These are phyloP conservation scores for Aulographum hederae DNA, from an alignment of 2,329 filamentous ascomycete genomes.

Conservation along the genomic window DNA sequence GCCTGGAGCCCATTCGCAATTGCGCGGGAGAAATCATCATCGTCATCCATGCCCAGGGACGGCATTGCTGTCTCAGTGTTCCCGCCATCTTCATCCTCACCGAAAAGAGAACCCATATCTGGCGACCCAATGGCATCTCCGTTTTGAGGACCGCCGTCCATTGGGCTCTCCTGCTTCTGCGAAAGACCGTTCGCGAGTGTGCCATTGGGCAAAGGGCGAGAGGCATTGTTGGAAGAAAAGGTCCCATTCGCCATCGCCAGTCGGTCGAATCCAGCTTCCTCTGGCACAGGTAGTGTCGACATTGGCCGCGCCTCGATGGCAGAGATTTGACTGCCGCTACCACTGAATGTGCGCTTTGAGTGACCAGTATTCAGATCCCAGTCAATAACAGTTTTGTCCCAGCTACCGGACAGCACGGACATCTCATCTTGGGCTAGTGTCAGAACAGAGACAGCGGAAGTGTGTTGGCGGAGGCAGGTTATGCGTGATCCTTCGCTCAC, in stretches of 20 bases:
- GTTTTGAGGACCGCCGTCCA: conserved; percentile 7
- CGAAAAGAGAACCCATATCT: conserved; percentile 71
- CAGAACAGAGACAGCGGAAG: conserved; percentile 79
- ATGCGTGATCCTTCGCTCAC: conserved; percentile 92
- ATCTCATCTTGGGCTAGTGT: conserved; percentile 68
- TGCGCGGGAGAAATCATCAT: conserved; percentile 63
- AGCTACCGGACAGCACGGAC: conserved; percentile 78
- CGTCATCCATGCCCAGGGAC: conserved; percentile 53
- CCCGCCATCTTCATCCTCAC: conserved; percentile 45
- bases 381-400: conserved; percentile 87
- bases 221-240: conserved; percentile 55
- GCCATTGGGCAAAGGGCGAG: conserved; percentile 38
- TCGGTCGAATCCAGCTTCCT: conserved; percentile 42
- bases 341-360: conserved; percentile 56
- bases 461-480: conserved; percentile 61
- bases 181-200: conserved; percentile 23
- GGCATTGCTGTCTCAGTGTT: conserved; percentile 19
- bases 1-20: conserved; percentile 38
- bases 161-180: conserved; percentile 17
- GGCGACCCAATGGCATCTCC: conserved; percentile 46
- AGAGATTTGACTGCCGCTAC: conserved; percentile 68
- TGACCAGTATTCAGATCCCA: conserved; percentile 88
- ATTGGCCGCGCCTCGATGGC: conserved; percentile 71
- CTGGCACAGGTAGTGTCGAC: conserved; percentile 56
- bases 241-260: conserved; percentile 38